Evolutionary conservation across 2,329 filamentous ascomycete species (phyloP).

Genomic region (Xylariaceae sp.): DNA sequence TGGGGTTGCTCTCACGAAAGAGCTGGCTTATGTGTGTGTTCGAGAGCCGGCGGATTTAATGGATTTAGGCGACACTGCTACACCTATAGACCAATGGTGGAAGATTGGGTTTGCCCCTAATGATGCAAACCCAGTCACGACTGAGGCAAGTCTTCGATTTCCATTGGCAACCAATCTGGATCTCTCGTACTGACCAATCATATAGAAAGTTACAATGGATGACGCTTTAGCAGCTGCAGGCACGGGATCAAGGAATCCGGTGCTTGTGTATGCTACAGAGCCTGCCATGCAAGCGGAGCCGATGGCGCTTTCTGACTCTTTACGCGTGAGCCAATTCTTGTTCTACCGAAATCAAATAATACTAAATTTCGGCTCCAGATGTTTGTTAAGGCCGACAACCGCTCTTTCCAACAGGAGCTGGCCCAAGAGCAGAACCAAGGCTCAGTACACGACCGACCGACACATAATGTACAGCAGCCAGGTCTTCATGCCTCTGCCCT

Average conservation of each 20-base stretch:
- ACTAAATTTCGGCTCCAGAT: conserved; percentile 30
- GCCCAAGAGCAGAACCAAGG: conserved; percentile 29
- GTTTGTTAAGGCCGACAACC: conserved; percentile 50
- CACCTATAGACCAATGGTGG: conserved; percentile 51
- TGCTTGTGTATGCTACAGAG: conserved; percentile 53
- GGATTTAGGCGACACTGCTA: conserved; percentile 33
- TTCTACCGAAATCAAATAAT: not conserved
- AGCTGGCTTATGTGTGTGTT: conserved; percentile 48
- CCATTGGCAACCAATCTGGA: not conserved
- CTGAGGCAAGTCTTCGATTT: conserved; percentile 38
- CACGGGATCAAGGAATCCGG: conserved; percentile 41
- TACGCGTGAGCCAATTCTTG: conserved; percentile 27
- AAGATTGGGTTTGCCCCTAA: conserved; percentile 39
- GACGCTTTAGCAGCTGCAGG: conserved; percentile 42
- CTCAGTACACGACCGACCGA: not conserved
- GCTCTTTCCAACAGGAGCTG: conserved; percentile 47
- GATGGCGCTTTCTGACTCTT: conserved; percentile 33
- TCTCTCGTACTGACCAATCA: conserved; percentile 10
- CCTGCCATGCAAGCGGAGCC: conserved; percentile 34
- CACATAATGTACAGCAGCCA: conserved; percentile 11
- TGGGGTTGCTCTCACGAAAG: conserved; percentile 43
- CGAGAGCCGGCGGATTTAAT: conserved; percentile 37
- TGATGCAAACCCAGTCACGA: conserved; percentile 38
- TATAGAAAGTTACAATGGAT: conserved; percentile 43
- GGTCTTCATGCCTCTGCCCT: no score